Evolutionary conservation across 495 filamentous ascomycete genomes (phyloP), one percentile per base, ranked within the genome.

Genomic region (Trichoderma virens): DNA sequence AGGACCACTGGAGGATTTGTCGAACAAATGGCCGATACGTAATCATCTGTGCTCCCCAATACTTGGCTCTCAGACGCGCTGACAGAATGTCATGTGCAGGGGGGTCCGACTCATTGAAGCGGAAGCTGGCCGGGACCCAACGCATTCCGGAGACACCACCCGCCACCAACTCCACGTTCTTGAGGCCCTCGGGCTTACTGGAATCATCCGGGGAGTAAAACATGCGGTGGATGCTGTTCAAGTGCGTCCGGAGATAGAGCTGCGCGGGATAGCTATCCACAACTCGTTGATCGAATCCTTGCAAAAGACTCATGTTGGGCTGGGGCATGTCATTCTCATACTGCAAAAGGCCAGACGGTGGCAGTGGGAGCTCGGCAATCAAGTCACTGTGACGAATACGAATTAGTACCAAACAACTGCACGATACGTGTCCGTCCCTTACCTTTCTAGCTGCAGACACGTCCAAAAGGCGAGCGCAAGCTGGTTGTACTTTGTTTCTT

Each of bases 381-480:
- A 98, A 89, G 73, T 98, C 94, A 77, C 94, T 92, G 65, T 61
- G 66, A 27, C 66, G 66, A 54, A 59, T 65, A 27, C 66, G 66
- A 54, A 59, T 65, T 61, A 67, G 61, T 9, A 5, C 32, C 32
- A 35, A 2, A 61, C n/a, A 32, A 23, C 27, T 30, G 23, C 18
- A 3, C 18, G n/a, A 47, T 18, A 23, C 18, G 5, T n/a, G 1
- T 5, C 43, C 7, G n/a, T 8, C 20, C n/a, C 75, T 65, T 74
- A 93, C 90, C 90, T 97, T 76, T 98, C 94, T 25, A 98, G 80
- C 68, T 97, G 94, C 68, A 97, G 77, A 71, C 90, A 95, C 9
- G 93, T 94, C 93, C 93, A 98, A 68, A 90, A 97, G 7, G 91
- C 90, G 67, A 94, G 87, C 38, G 88, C 79, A 60, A 89, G 79